Evolutionary conservation across 108 stramenopile genomes (phyloP).

Genomic region (Fragilaria radians): DNA sequence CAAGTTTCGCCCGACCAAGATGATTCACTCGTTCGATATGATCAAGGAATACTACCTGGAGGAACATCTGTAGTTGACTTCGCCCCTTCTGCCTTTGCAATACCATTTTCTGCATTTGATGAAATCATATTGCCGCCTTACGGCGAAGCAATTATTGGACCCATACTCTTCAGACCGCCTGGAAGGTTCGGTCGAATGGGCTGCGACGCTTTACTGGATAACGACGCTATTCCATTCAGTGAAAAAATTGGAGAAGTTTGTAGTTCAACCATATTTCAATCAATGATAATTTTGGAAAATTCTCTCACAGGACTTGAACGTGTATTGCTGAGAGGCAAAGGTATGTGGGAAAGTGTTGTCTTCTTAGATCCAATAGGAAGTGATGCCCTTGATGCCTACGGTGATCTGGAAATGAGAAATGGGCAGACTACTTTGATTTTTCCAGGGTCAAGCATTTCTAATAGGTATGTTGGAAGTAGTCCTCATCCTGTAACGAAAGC

Average conservation of each 20-base stretch:
- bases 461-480: constrained; percentile 4
- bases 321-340: constrained; percentile 48
- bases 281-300: constrained; percentile 65
- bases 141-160: constrained; percentile 63
- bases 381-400: constrained; percentile 30
- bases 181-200: constrained; percentile 28
- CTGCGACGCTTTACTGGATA: constrained; percentile 16
- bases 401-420: constrained; percentile 62
- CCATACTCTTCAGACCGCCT: constrained; percentile 73
- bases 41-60: constrained; percentile 1
- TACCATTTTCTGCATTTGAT: constrained; percentile 46
- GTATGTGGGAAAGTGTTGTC: constrained; percentile 53
- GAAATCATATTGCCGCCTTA: constrained; percentile 67
- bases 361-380: constrained; percentile 46
- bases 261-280: constrained; percentile 27
- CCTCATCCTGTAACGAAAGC: constrained; percentile 39
- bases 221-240: neutral
- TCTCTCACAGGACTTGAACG: constrained; percentile 77
- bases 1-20: constrained; percentile 2
- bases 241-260: constrained; percentile 16
- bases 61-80: constrained; percentile 16
- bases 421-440: constrained; percentile 64
- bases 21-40: neutral
- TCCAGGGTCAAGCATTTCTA: constrained; percentile 29
- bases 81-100: constrained; percentile 59